Evolutionary conservation across 345 rosid species (phyloP).

Genomic region (Boechera retrofracta): DNA sequence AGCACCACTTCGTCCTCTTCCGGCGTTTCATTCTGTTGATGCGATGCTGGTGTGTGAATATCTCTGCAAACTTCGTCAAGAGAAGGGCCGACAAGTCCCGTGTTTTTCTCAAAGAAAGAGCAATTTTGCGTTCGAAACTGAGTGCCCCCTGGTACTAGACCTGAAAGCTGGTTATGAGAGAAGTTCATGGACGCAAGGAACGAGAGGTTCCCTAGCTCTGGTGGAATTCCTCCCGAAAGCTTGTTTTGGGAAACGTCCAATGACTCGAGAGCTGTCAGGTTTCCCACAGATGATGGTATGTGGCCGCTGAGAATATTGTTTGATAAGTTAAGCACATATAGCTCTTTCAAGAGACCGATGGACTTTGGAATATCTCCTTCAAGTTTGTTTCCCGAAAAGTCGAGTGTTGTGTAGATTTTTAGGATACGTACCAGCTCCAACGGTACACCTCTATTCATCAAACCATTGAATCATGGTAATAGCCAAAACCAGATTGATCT

Average conservation of each 20-base stretch:
- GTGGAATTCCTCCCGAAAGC: slow-evolving; percentile 24
- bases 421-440: background rate
- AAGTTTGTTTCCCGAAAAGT: background rate
- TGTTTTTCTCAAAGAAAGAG: background rate
- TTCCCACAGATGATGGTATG: slow-evolving; percentile 5
- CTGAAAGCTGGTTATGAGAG: slow-evolving; percentile 20
- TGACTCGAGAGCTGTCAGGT: slow-evolving; percentile 13
- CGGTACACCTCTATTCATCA: slow-evolving; percentile 7
- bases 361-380: slow-evolving; percentile 9
- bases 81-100: background rate
- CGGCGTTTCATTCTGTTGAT: background rate
- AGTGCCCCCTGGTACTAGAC: slow-evolving; percentile 32
- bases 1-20: background rate
- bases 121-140: slow-evolving; percentile 27
- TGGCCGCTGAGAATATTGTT: background rate
- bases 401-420: background rate
- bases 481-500: background rate
- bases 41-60: background rate
- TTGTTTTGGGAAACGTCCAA: background rate
- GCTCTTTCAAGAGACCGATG: background rate
- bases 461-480: background rate
- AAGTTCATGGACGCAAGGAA: slow-evolving; percentile 24
- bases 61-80: background rate
- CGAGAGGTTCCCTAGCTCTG: background rate
- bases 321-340: slow-evolving; percentile 5